Percentiles rank a stretch among this genome's conserved stretches.
These are phyloP conservation scores for Emergomyces pasteurianus DNA, from an alignment of 2,329 filamentous ascomycete genomes.

Conservation along the genomic window DNA sequence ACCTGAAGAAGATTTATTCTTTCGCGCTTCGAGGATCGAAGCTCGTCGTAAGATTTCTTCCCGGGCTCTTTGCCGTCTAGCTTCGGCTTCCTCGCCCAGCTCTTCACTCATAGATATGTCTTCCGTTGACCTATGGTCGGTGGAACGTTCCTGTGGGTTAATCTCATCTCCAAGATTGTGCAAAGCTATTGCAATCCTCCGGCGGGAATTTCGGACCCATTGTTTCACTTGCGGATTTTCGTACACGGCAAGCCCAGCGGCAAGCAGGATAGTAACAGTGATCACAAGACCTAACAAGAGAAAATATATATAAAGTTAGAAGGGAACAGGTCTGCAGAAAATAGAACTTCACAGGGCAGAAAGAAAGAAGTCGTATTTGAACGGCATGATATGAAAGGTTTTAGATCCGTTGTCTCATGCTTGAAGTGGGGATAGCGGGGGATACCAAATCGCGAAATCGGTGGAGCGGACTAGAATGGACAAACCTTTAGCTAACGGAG, in stretches of 20 bases:
- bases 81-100: conserved; percentile 30
- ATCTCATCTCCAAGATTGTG: conserved; percentile 50
- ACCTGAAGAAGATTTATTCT: conserved; percentile 14
- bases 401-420: background rate
- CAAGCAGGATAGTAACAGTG: conserved; percentile 48
- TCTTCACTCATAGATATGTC: conserved; percentile 40
- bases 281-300: conserved; percentile 45
- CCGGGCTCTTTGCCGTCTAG: conserved; percentile 32
- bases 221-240: conserved; percentile 51
- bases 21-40: conserved; percentile 27
- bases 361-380: background rate
- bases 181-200: conserved; percentile 48
- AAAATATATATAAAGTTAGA: background rate
- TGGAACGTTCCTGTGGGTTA: conserved; percentile 32
- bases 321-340: background rate
- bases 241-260: conserved; percentile 51
- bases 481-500: conserved; percentile 38
- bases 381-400: conserved; percentile 13
- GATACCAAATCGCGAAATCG: background rate
- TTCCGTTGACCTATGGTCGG: conserved; percentile 14
- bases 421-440: conserved; percentile 1
- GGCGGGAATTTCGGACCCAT: conserved; percentile 51
- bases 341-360: background rate
- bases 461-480: conserved; percentile 2
- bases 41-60: conserved; percentile 36